Base-by-base conservation (phyloP, 345 rosid genomes). In the Crucihimalaya himalaica region DNA sequence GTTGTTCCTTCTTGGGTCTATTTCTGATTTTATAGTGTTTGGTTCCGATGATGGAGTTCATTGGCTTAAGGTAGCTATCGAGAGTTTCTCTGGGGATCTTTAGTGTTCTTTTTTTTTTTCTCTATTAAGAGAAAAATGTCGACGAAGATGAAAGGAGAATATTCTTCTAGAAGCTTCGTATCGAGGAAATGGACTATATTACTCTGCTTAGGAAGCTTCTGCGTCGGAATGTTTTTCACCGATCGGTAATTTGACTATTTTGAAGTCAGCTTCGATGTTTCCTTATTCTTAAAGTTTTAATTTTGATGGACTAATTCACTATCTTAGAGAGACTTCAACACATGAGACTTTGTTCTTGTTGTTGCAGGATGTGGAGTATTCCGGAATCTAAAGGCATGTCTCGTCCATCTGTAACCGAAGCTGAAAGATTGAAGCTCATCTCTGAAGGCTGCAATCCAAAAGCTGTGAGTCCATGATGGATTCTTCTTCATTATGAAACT, bases 171-270 rank as follows among this genome's bases (percentile, higher is more conserved):
- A 77, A 86, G 72, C 81, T 77, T 73, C 66, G 67, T 87, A 9
- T 83, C 97, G 14, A 86, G 79, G 37, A 94, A 69, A 81, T 91
- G 90, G 97, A 83, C 92, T 3, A 68, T 88, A 21, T 55, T 89
- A 60, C 87, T 94, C 73, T 91, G 97, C 72, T 69, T 89, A 59
- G 88, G 82, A 1, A 81, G 93, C 77, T 94, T 94, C 88, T 91
- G 92, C 75, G 90, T 86, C 55, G 98, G 97, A 77, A 81, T 91
- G 90, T 77, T 94, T 83, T 87, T 91, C 89, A 89, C 97, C 48
- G 82, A 79, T 79, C 74, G 82, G 82, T 78, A 34, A 6, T 6
- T 34, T 34, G 9, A n/a, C n/a, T n/a, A n/a, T n/a, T n/a, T n/a
- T n/a, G n/a, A n/a, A n/a, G n/a, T n/a, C 9, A 6, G 2, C 29